A percentile compares a stretch with the other conserved stretches of the same genome.
phyloP scores from a whole-genome alignment of 768 basidiomycete species.

The Tylopilus plumbeoviolaceoides region DNA sequence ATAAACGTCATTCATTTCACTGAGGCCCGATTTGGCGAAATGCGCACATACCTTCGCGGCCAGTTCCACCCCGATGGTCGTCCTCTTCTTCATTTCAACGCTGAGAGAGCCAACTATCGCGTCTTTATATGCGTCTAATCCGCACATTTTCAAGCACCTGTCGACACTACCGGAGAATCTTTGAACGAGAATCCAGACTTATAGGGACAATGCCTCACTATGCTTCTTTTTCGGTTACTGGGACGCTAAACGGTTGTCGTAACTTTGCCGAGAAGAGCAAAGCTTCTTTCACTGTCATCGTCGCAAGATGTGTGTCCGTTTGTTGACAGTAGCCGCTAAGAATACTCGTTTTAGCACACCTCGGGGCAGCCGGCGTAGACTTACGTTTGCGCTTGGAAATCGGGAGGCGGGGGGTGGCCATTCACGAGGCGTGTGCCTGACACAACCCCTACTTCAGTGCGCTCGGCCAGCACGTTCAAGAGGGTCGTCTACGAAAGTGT shows the following conservation, averaged over 20 bases:
- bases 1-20: not conserved
- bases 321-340: slow-evolving; percentile 84
- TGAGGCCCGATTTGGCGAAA: not conserved
- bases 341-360: not conserved
- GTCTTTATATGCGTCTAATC: slow-evolving; percentile 60
- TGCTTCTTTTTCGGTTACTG: slow-evolving; percentile 68
- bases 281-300: slow-evolving; percentile 76
- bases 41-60: slow-evolving; percentile 57
- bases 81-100: slow-evolving; percentile 73
- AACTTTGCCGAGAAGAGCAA: slow-evolving; percentile 75
- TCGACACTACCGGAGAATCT: slow-evolving; percentile 41
- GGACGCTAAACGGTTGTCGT: slow-evolving; percentile 66
- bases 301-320: slow-evolving; percentile 73
- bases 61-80: slow-evolving; percentile 84
- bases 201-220: slow-evolving; percentile 43
- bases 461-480: slow-evolving; percentile 44
- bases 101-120: slow-evolving; percentile 65
- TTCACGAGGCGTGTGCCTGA: slow-evolving; percentile 44
- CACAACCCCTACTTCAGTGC: slow-evolving; percentile 36
- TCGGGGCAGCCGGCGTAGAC: not conserved
- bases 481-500: too few relatives aligned
- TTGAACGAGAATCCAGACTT: not conserved
- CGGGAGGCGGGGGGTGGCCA: slow-evolving; percentile 38
- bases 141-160: slow-evolving; percentile 56
- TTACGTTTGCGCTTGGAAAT: slow-evolving; percentile 56